Evolutionary conservation across 768 basidiomycete genomes (phyloP), one percentile per base, ranked within the genome.

Genomic region (Podaxis mareebaensis): DNA sequence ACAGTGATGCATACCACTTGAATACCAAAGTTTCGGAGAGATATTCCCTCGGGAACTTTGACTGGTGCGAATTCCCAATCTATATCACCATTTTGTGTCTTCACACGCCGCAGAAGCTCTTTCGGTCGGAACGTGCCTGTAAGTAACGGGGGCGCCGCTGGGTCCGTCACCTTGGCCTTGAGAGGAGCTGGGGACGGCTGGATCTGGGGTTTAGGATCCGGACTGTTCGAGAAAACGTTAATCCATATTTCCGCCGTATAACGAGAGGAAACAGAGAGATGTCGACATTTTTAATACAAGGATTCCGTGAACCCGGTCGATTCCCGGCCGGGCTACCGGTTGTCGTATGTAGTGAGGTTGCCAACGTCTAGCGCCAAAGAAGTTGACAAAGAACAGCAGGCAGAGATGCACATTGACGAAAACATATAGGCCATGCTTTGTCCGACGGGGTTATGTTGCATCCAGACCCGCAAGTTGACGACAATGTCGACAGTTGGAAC

Each of bases 11-110:
- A 80, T 71, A 93, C 90, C 67, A 91, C 85, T 74, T 96, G 95
- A 64, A 94, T 90, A 30, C 92, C 91, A 73, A 96, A 95, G 77
- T 96, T 94, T 67, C 95, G 81, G 69, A 93, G 76, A 64, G 87
- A 90, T 63, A 93, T 92, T 17, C 92, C 92, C 67, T 92, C 89
- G 10, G 92, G 92, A 60, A 94, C 89, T 59, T 79, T 80, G 13
- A 83, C 82, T 46, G 89, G 87, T 40, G 87, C 81, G 66, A 94
- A 93, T 67, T 89, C 85, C 77, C 87, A 87, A n/a, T 70, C 74
- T 2, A 76, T 75, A 36, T 51, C 24, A 22, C 57, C 57, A 30
- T 30, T 30, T 4, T 38, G 30, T 13, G 48, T 60, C 61, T 60
- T 72, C 24, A 71, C 65, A 63, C 70, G 67, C 57, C 76, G 67